Percentiles rank a stretch among this genome's conserved stretches.
Evolutionary conservation across 73 alveolate genomes (phyloP).

Genomic region (Blepharisma stoltei): DNA sequence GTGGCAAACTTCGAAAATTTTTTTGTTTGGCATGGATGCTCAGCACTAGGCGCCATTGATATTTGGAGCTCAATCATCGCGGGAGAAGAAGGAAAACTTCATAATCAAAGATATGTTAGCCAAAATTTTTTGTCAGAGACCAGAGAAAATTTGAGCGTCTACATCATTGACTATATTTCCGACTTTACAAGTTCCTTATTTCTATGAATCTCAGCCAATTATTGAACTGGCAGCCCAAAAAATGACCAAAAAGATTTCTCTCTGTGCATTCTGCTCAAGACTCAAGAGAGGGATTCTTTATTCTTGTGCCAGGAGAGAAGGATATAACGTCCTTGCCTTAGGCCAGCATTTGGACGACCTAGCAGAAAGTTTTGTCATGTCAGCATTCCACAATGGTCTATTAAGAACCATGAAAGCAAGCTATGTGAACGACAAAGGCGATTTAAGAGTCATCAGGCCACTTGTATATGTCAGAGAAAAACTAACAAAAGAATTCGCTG

Average conservation of each 20-base stretch:
- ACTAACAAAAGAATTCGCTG: conserved; percentile 81
- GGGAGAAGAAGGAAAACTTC: too few species aligned
- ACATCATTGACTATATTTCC: too few species aligned
- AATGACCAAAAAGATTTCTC: conserved; percentile 84
- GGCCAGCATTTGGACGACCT: conserved; percentile 98
- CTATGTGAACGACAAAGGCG: conserved; percentile 82
- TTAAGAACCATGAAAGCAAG: conserved; percentile 96
- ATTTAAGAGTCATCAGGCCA: conserved; percentile 97
- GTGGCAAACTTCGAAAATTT: too few species aligned
- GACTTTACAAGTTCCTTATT: conserved; percentile 74
- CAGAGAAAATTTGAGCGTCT: background rate
- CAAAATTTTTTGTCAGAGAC: too few species aligned
- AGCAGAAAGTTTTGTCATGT: conserved; percentile 98
- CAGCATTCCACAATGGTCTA: conserved; percentile 93
- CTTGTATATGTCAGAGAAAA: conserved; percentile 92
- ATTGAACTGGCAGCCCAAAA: conserved; percentile 79
- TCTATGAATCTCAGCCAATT: conserved; percentile 81
- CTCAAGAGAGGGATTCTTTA: conserved; percentile 97
- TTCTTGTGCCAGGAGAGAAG: conserved; percentile 86
- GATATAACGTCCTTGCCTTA: conserved; percentile 87
- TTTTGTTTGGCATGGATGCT: too few species aligned
- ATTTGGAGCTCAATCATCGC: too few species aligned
- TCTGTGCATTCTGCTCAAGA: conserved; percentile 97
- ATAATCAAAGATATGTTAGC: too few species aligned
- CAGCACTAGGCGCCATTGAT: too few species aligned